Evolutionary conservation across 2,329 filamentous ascomycete species (phyloP).

Genomic region (Diaporthe caulivora): DNA sequence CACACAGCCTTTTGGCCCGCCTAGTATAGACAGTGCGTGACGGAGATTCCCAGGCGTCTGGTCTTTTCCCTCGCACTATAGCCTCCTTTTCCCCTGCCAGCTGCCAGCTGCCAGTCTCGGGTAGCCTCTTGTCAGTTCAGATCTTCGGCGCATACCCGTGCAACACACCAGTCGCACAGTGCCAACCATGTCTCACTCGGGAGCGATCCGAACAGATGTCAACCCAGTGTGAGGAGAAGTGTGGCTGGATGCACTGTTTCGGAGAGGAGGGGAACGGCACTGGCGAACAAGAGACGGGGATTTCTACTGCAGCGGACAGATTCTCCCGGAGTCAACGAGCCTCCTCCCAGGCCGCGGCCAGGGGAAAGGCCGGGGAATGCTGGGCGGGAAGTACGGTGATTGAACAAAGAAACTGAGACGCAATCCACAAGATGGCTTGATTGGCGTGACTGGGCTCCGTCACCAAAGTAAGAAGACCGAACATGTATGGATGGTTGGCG

Average conservation of each 20-base stretch:
- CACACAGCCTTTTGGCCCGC: no score
- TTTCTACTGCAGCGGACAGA: background rate
- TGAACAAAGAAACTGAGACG: constrained; percentile 2
- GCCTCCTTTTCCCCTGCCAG: constrained; percentile 5
- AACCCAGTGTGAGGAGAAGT: constrained; percentile 4
- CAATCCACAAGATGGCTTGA: background rate
- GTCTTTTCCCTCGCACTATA: background rate
- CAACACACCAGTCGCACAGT: constrained; percentile 28
- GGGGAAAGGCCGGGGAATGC: constrained; percentile 17
- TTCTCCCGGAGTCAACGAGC: background rate
- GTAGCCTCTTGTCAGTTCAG: constrained; percentile 34
- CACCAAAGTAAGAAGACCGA: background rate
- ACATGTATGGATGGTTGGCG: background rate
- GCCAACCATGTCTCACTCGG: constrained; percentile 21
- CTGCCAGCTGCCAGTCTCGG: constrained; percentile 31
- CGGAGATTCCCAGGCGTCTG: constrained; percentile 8
- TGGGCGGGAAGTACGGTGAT: background rate
- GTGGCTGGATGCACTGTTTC: constrained; percentile 31
- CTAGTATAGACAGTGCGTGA: background rate
- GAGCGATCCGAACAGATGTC: constrained; percentile 26
- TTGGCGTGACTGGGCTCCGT: background rate
- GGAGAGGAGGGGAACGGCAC: constrained; percentile 7
- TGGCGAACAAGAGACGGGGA: background rate
- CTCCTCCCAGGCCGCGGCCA: background rate
- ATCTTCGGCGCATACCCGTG: constrained; percentile 30